Evolutionary conservation across 305 asterid species (phyloP).

Genomic region (Fraxinus platypoda): DNA sequence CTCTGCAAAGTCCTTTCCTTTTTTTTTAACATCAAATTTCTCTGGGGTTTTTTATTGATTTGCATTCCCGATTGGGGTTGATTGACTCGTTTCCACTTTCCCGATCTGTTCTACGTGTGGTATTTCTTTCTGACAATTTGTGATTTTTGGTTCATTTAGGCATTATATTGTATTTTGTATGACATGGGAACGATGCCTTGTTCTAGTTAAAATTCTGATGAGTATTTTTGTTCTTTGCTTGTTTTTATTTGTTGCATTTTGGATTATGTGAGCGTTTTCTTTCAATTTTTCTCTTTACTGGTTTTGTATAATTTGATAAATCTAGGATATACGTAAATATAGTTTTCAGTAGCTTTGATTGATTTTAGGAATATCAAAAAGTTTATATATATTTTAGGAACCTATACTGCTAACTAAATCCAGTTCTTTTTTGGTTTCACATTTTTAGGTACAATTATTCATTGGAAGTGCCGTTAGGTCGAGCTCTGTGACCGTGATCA

Average conservation of each 20-base stretch:
- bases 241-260: neutral
- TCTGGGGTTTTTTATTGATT: neutral
- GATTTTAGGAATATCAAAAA: neutral
- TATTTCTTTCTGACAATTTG: neutral
- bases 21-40: neutral
- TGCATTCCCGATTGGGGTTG: slow-evolving; percentile 19
- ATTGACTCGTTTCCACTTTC: slow-evolving; percentile 25
- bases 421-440: slow-evolving; percentile 3
- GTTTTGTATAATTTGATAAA: neutral
- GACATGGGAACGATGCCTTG: neutral
- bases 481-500: slow-evolving; percentile 13
- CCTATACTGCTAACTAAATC: neutral
- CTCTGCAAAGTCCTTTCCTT: slow-evolving; percentile 15
- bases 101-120: slow-evolving; percentile 32
- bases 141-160: neutral
- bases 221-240: neutral
- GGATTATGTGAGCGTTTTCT: neutral
- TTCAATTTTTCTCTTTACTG: neutral
- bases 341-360: neutral
- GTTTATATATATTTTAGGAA: neutral
- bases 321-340: neutral
- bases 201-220: neutral
- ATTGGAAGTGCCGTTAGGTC: slow-evolving; percentile 17
- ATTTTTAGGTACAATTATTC: slow-evolving; percentile 31
- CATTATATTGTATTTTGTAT: neutral